Percentiles rank a stretch among this genome's conserved stretches.
Evolutionary conservation across 371 early-diverging fungal genomes (phyloP).

Genomic region (Mortierella sp.): DNA sequence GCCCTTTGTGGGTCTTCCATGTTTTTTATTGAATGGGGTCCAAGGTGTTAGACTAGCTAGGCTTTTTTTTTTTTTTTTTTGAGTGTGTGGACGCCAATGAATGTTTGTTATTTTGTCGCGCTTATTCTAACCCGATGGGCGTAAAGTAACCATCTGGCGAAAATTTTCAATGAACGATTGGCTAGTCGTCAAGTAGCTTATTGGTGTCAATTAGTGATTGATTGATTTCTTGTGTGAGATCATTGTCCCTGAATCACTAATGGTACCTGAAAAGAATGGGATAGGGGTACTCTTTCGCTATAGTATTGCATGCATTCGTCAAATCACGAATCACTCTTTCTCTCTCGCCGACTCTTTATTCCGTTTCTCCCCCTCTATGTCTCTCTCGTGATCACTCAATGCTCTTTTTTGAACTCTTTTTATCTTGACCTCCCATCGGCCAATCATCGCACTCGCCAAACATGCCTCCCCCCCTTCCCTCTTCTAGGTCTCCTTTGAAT

Average conservation of each 20-base stretch:
- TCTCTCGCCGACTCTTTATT: neutral
- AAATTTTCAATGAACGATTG: neutral
- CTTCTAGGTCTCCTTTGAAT: neutral
- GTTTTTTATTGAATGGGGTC: neutral
- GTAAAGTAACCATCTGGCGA: neutral
- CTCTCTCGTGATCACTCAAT: neutral
- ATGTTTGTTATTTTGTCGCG: neutral
- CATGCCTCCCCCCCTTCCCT: neutral
- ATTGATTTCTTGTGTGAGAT: neutral
- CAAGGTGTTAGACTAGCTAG: neutral
- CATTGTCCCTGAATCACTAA: too few species aligned
- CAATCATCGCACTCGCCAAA: conserved; percentile 2
- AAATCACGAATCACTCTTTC: neutral
- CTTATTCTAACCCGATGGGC: conserved; percentile 3
- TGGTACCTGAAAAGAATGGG: too few species aligned
- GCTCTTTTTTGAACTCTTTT: neutral
- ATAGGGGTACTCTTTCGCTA: too few species aligned
- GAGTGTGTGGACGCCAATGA: neutral
- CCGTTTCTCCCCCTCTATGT: too few species aligned
- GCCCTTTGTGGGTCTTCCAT: neutral
- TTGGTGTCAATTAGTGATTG: neutral
- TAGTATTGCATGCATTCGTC: neutral
- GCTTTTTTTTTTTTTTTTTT: neutral
- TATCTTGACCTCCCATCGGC: neutral
- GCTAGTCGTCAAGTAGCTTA: neutral